These are phyloP conservation scores for Didymella keratinophila DNA, from an alignment of 2,329 filamentous ascomycete species.

Conservation along the genomic window DNA sequence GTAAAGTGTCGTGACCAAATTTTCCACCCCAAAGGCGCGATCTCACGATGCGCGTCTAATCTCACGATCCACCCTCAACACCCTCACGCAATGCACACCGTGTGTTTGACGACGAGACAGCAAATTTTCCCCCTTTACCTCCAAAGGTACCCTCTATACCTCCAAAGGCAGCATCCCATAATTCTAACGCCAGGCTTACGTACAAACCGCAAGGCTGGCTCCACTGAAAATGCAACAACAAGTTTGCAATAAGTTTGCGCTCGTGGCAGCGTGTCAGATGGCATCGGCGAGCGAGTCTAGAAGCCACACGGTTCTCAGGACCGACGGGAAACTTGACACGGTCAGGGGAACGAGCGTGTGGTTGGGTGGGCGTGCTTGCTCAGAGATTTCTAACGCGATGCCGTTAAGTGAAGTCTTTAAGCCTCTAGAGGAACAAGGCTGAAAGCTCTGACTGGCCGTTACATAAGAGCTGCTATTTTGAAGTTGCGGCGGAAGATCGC, in stretches of 20 bases:
- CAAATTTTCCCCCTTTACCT: slow-evolving; percentile 22
- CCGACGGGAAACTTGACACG: slow-evolving; percentile 24
- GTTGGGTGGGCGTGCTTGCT: slow-evolving; percentile 9
- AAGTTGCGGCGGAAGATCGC: slow-evolving; percentile 15
- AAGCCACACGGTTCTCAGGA: slow-evolving; percentile 2
- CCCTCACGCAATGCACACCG: slow-evolving; percentile 11
- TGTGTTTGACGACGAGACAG: slow-evolving; percentile 14
- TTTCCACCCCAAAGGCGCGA: slow-evolving; percentile 9
- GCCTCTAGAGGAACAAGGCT: slow-evolving; percentile 14
- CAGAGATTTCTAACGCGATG: slow-evolving; percentile 24
- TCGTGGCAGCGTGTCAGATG: slow-evolving; percentile 6
- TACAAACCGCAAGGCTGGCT: slow-evolving; percentile 10
- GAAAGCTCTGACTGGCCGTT: slow-evolving; percentile 21
- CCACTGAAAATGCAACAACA: slow-evolving; percentile 17
- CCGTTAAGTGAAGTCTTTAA: slow-evolving; percentile 26
- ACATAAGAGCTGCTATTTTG: slow-evolving; percentile 18
- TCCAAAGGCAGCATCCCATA: slow-evolving; percentile 19
- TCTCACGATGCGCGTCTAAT: slow-evolving; percentile 10
- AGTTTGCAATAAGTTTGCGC: slow-evolving; percentile 12
- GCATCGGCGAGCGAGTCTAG: slow-evolving; percentile 11
- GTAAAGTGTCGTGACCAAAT: slow-evolving; percentile 7
- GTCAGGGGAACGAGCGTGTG: not conserved
- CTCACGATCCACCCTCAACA: slow-evolving; percentile 15
- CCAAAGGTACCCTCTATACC: slow-evolving; percentile 21
- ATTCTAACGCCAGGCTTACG: slow-evolving; percentile 15